Evolutionary conservation across 495 filamentous ascomycete species (phyloP), one percentile per base, ranked within the genome.

Genomic region (Lepidopterella palustris): DNA sequence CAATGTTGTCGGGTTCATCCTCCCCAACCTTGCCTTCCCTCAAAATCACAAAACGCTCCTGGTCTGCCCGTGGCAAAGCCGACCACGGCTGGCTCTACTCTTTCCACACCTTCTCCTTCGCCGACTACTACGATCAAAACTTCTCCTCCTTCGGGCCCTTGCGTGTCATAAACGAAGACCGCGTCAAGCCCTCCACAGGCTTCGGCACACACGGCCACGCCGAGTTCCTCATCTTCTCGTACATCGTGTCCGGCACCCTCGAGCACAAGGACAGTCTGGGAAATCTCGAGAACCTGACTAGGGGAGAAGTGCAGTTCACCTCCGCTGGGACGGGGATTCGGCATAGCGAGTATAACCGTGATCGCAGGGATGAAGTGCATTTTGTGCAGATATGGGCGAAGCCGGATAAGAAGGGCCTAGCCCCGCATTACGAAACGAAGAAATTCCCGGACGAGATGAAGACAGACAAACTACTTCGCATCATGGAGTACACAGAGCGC

Each of bases 61-160:
- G 70, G 70, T 60, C 69, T 35, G 77, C 80, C 28, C 80, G 88
- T 48, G 89, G 87, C 39, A 87, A 91, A 70, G 78, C 81, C 58
- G 80, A 90, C 68, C 85, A 90, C 71, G 87, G 85, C 69, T 92
- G 88, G 88, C 82, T 91, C n/a, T 85, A 91, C 71, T 84, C 81
- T 23, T 90, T 85, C 75, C 88, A 92, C 76, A 88, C 85, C 57
- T 92, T 95, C 79, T 81, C 78, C 72, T 91, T 92, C 70, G 87
- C 87, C 58, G 72, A 73, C 60, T 91, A 90, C 79, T 82, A 82
- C 74, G 80, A 88, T 71, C 84, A 84, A 29, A 60, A 67, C 1
- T 85, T 81, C 73, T 72, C 77, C 39, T 75, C 78, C 57, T 92
- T 85, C 67, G 88, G 89, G 15, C 77, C 80, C 25, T 74, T 92